Conservation (phyloP, 371 early-diverging fungal genomes). For the Rhizopus stolonifer region DNA sequence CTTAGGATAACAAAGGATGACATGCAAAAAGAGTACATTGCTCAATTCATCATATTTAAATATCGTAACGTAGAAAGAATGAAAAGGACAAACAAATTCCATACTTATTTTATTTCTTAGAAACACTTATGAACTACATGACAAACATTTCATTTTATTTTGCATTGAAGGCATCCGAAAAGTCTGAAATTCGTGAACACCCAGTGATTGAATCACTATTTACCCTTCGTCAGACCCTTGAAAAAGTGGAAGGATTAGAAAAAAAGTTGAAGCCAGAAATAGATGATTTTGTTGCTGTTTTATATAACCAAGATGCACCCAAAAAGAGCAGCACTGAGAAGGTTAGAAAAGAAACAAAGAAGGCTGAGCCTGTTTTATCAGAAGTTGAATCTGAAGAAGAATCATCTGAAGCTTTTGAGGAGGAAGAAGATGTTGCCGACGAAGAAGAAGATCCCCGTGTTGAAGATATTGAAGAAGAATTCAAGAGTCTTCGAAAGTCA, state of each 20-base stretch:
- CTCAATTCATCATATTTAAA: constrained; percentile 53
- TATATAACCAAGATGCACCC: constrained; percentile 6
- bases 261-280: constrained; percentile 46
- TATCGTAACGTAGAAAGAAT: constrained; percentile 36
- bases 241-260: constrained; percentile 69
- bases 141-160: constrained; percentile 91
- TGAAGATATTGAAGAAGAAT: constrained; percentile 49
- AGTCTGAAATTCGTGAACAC: constrained; percentile 67
- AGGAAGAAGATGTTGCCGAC: constrained; percentile 32
- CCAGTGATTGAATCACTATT: constrained; percentile 82
- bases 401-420: constrained; percentile 18
- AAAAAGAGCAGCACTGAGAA: neutral
- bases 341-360: constrained; percentile 3
- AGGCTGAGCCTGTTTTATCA: constrained; percentile 11
- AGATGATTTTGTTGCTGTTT: constrained; percentile 25
- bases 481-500: constrained; percentile 45
- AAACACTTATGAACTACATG: constrained; percentile 68
- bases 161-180: constrained; percentile 68
- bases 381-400: constrained; percentile 18
- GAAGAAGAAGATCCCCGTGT: constrained; percentile 37
- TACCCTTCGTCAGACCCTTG: constrained; percentile 67
- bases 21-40: constrained; percentile 18
- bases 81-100: too few species aligned
- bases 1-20: constrained; percentile 17
- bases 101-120: constrained; percentile 2